phyloP scores from a whole-genome alignment of 495 filamentous ascomycete species.

The Penicillium atrosanguineum region DNA sequence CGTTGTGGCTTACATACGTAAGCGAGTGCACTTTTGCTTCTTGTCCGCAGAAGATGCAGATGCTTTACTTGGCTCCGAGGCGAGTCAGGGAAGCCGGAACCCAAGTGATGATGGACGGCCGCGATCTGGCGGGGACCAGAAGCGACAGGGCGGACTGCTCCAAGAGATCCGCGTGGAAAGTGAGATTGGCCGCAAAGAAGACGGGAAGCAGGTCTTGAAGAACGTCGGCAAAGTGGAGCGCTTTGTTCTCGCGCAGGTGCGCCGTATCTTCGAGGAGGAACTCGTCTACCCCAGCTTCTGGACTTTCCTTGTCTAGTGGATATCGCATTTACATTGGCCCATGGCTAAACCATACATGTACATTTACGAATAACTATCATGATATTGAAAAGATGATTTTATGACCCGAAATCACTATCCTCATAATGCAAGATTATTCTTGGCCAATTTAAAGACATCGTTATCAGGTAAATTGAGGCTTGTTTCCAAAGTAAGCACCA shows the following conservation, averaged over 20 bases:
- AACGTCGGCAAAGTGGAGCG: slow-evolving; percentile 98
- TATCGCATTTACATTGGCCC: background rate
- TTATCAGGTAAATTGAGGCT: slow-evolving; percentile 1
- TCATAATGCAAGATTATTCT: slow-evolving; percentile 3
- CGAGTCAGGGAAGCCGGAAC: slow-evolving; percentile 33
- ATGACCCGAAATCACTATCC: slow-evolving; percentile 15
- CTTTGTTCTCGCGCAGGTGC: slow-evolving; percentile 94
- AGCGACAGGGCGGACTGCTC: slow-evolving; percentile 68
- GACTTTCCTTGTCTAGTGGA: slow-evolving; percentile 74
- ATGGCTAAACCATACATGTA: slow-evolving; percentile 6
- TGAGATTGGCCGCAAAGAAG: slow-evolving; percentile 89
- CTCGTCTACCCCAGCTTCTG: slow-evolving; percentile 98
- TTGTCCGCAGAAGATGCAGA: slow-evolving; percentile 82
- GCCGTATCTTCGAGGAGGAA: slow-evolving; percentile 96
- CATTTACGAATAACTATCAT: slow-evolving; percentile 20
- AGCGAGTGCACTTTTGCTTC: slow-evolving; percentile 83
- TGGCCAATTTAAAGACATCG: slow-evolving; percentile 1
- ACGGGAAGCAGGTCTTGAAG: slow-evolving; percentile 90
- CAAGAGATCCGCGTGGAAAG: slow-evolving; percentile 95
- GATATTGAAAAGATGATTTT: slow-evolving; percentile 11
- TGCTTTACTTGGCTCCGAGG: slow-evolving; percentile 56
- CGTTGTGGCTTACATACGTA: slow-evolving; percentile 83
- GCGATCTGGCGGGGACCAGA: slow-evolving; percentile 26
- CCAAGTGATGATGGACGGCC: slow-evolving; percentile 20
- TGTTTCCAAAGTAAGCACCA: slow-evolving; percentile 1